Percentiles rank a stretch among this genome's conserved stretches.
Conservation (phyloP, 352 stramenopile genomes). For the Thraustotheca clavata region DNA sequence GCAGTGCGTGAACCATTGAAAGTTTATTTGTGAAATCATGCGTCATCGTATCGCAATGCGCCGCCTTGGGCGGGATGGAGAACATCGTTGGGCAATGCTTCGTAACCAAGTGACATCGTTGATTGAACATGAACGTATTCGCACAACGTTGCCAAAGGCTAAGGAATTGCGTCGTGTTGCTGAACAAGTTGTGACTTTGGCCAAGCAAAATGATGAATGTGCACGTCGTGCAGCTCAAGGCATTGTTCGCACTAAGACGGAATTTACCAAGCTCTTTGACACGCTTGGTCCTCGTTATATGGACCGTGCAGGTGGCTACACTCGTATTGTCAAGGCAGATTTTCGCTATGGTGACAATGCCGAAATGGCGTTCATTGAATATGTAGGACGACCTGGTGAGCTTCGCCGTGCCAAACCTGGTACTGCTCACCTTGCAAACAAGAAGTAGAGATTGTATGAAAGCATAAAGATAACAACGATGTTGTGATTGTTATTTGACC, state of each 20-base stretch:
- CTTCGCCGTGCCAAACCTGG: conserved; percentile 68
- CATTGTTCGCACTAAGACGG: conserved; percentile 84
- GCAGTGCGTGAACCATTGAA: not conserved
- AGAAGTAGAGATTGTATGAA: conserved; percentile 17
- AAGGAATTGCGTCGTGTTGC: conserved; percentile 92
- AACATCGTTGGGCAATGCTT: conserved; percentile 95
- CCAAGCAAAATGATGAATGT: conserved; percentile 87
- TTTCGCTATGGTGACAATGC: conserved; percentile 91
- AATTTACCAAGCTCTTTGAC: conserved; percentile 95
- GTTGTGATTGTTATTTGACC: not conserved
- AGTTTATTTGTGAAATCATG: conserved; percentile 30
- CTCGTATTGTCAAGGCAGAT: conserved; percentile 91
- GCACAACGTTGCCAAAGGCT: conserved; percentile 94
- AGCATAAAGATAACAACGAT: not conserved
- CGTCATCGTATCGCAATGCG: conserved; percentile 80
- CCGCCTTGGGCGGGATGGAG: conserved; percentile 88
- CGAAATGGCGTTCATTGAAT: conserved; percentile 98
- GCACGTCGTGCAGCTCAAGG: conserved; percentile 69
- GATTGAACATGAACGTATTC: conserved; percentile 97
- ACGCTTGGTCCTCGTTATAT: conserved; percentile 93
- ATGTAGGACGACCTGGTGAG: conserved; percentile 89
- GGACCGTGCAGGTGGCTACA: conserved; percentile 92
- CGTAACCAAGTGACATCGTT: conserved; percentile 91
- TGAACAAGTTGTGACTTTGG: conserved; percentile 93
- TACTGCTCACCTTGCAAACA: not conserved